A percentile compares a stretch with the other conserved stretches of the same genome.
Conservation (phyloP, 2,329 filamentous ascomycete species). For the Stemphylium lycopersici region DNA sequence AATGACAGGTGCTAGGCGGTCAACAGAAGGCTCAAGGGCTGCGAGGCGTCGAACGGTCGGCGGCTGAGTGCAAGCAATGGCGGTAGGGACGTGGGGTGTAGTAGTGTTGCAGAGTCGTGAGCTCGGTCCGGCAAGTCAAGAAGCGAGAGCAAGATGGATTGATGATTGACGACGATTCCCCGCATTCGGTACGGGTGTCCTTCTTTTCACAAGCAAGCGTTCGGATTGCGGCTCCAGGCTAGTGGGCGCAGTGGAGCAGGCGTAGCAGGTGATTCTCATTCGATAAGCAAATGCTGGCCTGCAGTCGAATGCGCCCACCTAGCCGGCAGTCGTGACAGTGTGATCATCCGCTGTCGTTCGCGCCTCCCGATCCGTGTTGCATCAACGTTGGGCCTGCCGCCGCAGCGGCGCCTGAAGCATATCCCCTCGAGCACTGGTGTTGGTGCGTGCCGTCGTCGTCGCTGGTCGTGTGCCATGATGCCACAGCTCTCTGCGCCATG, state of each 20-base stretch:
- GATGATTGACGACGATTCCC: constrained; percentile 41
- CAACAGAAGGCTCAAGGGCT: constrained; percentile 18
- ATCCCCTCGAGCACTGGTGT: neutral
- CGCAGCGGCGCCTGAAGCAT: constrained; percentile 6
- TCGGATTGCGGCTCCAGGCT: constrained; percentile 34
- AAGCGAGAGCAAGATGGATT: constrained; percentile 39
- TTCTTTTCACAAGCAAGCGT: constrained; percentile 38
- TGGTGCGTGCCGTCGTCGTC: constrained; percentile 4
- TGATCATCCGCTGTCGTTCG: constrained; percentile 1
- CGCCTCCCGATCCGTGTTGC: constrained; percentile 11
- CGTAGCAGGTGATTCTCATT: constrained; percentile 33
- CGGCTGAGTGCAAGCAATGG: constrained; percentile 25
- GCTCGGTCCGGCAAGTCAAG: constrained; percentile 39
- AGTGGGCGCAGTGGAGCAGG: constrained; percentile 35
- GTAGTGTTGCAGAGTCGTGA: constrained; percentile 38
- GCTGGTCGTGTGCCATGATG: constrained; percentile 37
- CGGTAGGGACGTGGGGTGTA: constrained; percentile 28
- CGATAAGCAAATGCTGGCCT: constrained; percentile 28
- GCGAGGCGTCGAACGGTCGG: constrained; percentile 9
- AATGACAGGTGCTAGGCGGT: constrained; percentile 23
- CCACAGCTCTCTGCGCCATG: constrained; percentile 23
- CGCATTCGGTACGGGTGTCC: constrained; percentile 42
- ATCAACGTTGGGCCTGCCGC: constrained; percentile 9
- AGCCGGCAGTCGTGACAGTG: constrained; percentile 22
- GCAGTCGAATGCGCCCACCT: constrained; percentile 32